These are phyloP conservation scores for Mycogone perniciosa DNA, from an alignment of 2,329 filamentous ascomycete genomes.

Conservation along the genomic window DNA sequence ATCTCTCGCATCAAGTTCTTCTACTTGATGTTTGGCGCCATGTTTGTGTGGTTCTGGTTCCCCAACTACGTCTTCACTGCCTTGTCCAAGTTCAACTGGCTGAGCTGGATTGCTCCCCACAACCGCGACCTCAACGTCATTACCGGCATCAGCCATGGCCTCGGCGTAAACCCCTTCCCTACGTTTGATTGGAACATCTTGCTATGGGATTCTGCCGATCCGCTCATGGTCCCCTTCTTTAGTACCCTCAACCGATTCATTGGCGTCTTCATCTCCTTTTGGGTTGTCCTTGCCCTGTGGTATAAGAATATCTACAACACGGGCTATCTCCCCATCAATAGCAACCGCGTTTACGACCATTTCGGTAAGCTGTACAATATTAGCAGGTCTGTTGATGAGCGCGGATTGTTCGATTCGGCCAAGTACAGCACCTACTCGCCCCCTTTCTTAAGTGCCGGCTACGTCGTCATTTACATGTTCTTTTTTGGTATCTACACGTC, in stretches of 20 bases:
- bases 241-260: slow-evolving; percentile 57
- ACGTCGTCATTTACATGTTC: slow-evolving; percentile 46
- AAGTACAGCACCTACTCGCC: slow-evolving; percentile 47
- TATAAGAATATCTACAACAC: slow-evolving; percentile 54
- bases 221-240: slow-evolving; percentile 47
- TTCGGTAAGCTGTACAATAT: slow-evolving; percentile 43
- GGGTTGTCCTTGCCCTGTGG: slow-evolving; percentile 51
- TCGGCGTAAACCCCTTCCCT: slow-evolving; percentile 40
- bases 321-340: slow-evolving; percentile 48
- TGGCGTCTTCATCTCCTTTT: slow-evolving; percentile 48
- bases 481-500: slow-evolving; percentile 51
- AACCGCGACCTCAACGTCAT: slow-evolving; percentile 37
- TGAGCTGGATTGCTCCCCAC: slow-evolving; percentile 48
- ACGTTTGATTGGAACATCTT: slow-evolving; percentile 45
- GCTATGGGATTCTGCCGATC: slow-evolving; percentile 37
- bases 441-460: slow-evolving; percentile 44
- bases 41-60: slow-evolving; percentile 56
- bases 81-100: slow-evolving; percentile 49
- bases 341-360: slow-evolving; percentile 45
- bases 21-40: slow-evolving; percentile 40
- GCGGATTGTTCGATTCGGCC: slow-evolving; percentile 37
- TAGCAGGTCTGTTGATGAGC: slow-evolving; percentile 33
- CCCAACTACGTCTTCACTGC: slow-evolving; percentile 49
- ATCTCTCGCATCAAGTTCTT: slow-evolving; percentile 49
- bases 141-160: slow-evolving; percentile 38